phyloP scores from a whole-genome alignment of 257 asterid genomes.

The Solanum corneliomulleri region DNA sequence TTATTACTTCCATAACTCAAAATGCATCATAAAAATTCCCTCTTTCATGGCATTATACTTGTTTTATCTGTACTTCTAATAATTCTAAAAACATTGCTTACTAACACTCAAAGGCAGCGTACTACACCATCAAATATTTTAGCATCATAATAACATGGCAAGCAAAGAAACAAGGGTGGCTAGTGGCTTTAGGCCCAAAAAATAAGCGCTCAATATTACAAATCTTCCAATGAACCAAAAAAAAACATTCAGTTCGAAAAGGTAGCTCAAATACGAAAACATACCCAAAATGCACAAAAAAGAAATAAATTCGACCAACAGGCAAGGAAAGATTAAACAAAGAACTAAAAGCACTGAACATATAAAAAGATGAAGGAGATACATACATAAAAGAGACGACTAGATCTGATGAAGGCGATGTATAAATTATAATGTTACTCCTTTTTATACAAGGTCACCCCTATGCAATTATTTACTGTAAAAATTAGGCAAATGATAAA shows the following conservation, averaged over 20 bases:
- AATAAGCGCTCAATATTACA: not conserved
- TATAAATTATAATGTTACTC: not conserved
- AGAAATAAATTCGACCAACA: not conserved
- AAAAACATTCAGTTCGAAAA: not conserved
- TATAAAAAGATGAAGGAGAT: not conserved
- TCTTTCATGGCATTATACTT: not conserved
- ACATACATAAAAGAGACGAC: not conserved
- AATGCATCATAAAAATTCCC: not conserved
- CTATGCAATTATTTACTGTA: too few species aligned
- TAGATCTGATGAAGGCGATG: not conserved
- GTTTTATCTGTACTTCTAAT: not conserved
- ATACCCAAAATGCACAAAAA: not conserved
- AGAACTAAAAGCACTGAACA: not conserved
- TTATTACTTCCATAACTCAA: not conserved
- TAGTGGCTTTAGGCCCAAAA: not conserved
- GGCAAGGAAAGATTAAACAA: not conserved
- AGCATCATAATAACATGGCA: not conserved
- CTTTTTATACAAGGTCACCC: not conserved
- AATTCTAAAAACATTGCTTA: not conserved
- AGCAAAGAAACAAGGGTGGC: not conserved
- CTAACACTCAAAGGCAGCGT: not conserved
- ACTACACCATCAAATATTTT: not conserved
- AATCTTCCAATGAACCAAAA: not conserved
- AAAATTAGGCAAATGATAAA: too few species aligned
- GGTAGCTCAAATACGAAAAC: not conserved